These are phyloP conservation scores for Cinnamomum micranthum DNA, from an alignment of 164 flowering plant genomes.

Conservation along the genomic window DNA sequence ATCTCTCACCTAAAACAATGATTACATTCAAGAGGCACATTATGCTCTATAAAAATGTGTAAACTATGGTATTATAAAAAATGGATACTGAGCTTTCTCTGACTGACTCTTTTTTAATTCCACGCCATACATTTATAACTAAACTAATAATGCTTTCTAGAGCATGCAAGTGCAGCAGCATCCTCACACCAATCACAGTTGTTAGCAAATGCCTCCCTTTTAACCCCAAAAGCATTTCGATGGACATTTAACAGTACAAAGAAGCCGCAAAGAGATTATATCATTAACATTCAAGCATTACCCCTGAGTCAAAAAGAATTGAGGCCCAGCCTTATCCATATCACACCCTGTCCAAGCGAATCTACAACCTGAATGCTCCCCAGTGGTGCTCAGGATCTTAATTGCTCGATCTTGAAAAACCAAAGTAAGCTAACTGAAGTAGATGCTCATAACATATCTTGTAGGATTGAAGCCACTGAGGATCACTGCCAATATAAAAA, in stretches of 20 bases:
- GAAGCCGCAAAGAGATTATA: neutral
- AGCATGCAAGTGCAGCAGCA: constrained; percentile 2
- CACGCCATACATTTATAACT: neutral
- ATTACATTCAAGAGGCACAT: neutral
- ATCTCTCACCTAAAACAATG: neutral
- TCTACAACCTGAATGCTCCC: neutral
- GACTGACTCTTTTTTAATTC: neutral
- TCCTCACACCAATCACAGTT: neutral
- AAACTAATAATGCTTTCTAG: neutral
- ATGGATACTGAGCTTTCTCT: neutral
- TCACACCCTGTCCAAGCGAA: neutral
- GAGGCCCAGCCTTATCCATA: neutral
- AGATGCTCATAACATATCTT: constrained; percentile 79
- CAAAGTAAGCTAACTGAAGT: constrained; percentile 50
- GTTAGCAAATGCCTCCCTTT: neutral
- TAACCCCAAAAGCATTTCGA: neutral
- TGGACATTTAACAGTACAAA: neutral
- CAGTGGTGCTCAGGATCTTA: neutral
- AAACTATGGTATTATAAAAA: neutral
- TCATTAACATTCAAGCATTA: neutral
- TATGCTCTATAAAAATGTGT: neutral
- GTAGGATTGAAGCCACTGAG: constrained; percentile 96
- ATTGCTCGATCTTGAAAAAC: neutral
- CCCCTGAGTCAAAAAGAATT: neutral
- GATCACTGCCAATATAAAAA: constrained; percentile 51